Conservation (phyloP, 257 asterid species). For the Gentiana dahurica region DNA sequence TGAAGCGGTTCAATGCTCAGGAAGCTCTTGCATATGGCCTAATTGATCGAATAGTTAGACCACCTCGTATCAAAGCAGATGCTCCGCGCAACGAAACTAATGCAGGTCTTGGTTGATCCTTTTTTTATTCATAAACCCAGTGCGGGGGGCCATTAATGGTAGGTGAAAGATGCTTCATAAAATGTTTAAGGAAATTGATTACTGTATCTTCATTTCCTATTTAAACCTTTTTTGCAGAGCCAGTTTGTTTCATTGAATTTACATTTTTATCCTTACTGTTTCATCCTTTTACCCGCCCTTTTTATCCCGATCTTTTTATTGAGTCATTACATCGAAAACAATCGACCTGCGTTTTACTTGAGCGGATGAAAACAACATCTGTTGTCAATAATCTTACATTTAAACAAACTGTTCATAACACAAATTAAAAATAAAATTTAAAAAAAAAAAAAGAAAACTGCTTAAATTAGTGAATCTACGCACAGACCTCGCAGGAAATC, state of each 20-base stretch:
- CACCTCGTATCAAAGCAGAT: constrained; percentile 45
- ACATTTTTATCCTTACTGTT: no score
- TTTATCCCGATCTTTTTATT: no score
- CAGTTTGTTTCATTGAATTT: no score
- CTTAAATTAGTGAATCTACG: constrained; percentile 16
- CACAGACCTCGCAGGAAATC: constrained; percentile 17
- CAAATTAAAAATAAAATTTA: constrained; percentile 10
- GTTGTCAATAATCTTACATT: constrained; percentile 12
- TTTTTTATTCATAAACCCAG: constrained; percentile 3
- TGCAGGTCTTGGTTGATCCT: constrained; percentile 52
- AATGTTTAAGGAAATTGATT: background rate
- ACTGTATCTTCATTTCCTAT: no score
- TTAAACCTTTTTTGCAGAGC: no score
- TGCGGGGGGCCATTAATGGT: background rate
- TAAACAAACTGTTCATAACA: constrained; percentile 19
- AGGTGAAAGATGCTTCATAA: background rate
- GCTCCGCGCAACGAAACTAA: constrained; percentile 35
- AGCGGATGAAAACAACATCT: no score
- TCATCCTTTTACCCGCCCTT: no score
- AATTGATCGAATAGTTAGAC: constrained; percentile 68
- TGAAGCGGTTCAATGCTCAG: constrained; percentile 61
- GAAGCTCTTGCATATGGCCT: constrained; percentile 91
- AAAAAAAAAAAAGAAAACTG: constrained; percentile 12
- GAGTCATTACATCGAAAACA: no score
- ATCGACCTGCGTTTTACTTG: no score